Base-by-base conservation (phyloP, 2,329 filamentous ascomycete species). In the Cladosporium austrohemisphaericum region DNA sequence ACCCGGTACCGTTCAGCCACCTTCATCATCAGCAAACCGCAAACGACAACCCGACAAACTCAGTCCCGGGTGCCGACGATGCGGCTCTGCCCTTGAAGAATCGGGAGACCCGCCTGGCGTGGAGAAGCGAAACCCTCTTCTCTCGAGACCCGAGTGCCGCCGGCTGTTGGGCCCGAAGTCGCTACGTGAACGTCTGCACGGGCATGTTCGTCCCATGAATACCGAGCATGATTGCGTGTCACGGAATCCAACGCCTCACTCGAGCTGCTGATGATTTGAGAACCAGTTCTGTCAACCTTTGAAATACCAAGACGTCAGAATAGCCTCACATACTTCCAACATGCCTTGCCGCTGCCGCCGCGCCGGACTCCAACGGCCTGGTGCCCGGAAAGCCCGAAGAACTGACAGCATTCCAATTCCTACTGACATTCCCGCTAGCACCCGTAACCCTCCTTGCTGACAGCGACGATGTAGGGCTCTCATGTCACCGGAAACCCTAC, bases 101-200 rank as follows among this genome's bases (percentile, higher is more conserved):
- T 20, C 16, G 9, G 22, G 18, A 28, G 10, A 23, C 26, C 25
- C 18, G 40, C 14, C 38, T 18, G 40, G 19, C 40, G 14, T 22
- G 40, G 40, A 43, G 40, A 41, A 41, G 40, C 40, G 40, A 43
- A 43, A 32, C 11, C n/a, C 28, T 32, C 26, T 18, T 18, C 3
- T 14, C 13, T 13, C 16, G 13, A 20, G 35, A 28, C 26, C 40
- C 40, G 40, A 31, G 11, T 10, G 14, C 38, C 10, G 23, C 40
- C 20, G 25, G 40, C 25, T 20, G 31, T 16, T 16, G 10, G 26
- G 4, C 7, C 26, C 38, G 18, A 43, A 13, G 13, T 31, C 40
- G 28, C 38, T 26, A 38, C 35, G n/a, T 38, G 36, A 20, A 43
- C 40, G 40, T 31, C 19, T 32, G 29, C 16, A 32, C n/a, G 11